Conservation (phyloP, 1,139 yeast species). For the Hemisphaericaspora lyxosophila region DNA sequence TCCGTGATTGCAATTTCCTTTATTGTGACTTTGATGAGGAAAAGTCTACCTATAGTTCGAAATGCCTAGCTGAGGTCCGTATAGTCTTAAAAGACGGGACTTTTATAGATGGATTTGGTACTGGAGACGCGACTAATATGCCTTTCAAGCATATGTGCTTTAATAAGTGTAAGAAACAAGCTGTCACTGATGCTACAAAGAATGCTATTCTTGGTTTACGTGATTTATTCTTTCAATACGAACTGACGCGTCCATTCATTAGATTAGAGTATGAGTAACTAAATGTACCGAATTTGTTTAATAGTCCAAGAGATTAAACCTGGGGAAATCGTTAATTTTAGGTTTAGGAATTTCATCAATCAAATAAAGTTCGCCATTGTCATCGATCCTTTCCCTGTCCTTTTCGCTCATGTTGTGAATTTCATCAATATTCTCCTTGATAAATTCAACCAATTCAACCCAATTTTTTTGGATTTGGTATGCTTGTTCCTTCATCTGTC, state of each 20-base stretch:
- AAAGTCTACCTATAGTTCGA: conserved; percentile 20
- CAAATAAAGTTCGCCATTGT: conserved; percentile 78
- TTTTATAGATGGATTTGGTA: conserved; percentile 34
- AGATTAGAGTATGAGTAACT: too few species aligned
- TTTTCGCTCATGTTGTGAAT: conserved; percentile 78
- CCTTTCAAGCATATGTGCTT: conserved; percentile 38
- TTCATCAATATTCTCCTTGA: conserved; percentile 64
- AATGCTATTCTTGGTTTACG: conserved; percentile 35
- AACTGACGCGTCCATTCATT: conserved; percentile 9
- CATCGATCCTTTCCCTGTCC: conserved; percentile 87
- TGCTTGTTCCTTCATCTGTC: conserved; percentile 77
- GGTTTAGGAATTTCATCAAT: conserved; percentile 76
- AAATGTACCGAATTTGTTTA: too few species aligned
- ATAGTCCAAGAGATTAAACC: conserved; percentile 55
- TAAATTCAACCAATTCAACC: conserved; percentile 53
- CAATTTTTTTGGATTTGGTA: conserved; percentile 73
- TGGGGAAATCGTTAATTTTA: conserved; percentile 57
- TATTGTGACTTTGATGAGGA: conserved; percentile 15
- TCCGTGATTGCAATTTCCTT: conserved; percentile 24
- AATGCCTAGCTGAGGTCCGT: conserved; percentile 30
- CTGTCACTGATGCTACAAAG: conserved; percentile 50
- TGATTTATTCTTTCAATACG: conserved; percentile 20
- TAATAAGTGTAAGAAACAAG: conserved; percentile 51
- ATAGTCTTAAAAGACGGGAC: conserved; percentile 53
- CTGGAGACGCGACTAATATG: conserved; percentile 37